Conservation (phyloP, 2,329 filamentous ascomycete genomes). For the Chrysosporium queenslandicum region DNA sequence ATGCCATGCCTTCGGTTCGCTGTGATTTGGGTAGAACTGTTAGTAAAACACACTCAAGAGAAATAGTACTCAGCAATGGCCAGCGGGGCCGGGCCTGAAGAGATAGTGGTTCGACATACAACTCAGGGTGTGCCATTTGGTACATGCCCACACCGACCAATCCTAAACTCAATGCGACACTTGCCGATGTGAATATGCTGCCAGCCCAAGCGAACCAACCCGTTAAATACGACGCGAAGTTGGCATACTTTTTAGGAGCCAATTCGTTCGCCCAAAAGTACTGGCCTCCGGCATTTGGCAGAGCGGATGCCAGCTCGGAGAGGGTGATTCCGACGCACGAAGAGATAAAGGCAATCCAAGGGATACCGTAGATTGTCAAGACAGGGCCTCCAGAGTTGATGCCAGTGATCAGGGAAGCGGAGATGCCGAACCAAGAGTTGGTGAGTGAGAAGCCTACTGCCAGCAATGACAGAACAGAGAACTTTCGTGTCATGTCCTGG, state of each 20-base stretch:
- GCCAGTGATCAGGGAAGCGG: slow-evolving; percentile 40
- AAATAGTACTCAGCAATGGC: slow-evolving; percentile 7
- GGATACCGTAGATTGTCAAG: slow-evolving; percentile 43
- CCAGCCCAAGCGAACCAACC: slow-evolving; percentile 48
- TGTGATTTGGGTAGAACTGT: slow-evolving; percentile 16
- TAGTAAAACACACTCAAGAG: neutral
- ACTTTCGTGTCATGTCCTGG: slow-evolving; percentile 41
- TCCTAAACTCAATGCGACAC: slow-evolving; percentile 42
- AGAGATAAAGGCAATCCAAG: slow-evolving; percentile 39
- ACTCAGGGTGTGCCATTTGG: slow-evolving; percentile 43
- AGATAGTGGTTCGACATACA: slow-evolving; percentile 33
- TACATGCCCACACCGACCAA: slow-evolving; percentile 44
- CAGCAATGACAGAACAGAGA: slow-evolving; percentile 41
- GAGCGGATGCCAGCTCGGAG: slow-evolving; percentile 40
- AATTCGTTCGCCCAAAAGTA: slow-evolving; percentile 45
- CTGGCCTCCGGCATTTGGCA: slow-evolving; percentile 44
- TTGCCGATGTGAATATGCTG: slow-evolving; percentile 45
- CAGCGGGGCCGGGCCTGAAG: neutral
- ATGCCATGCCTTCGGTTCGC: slow-evolving; percentile 29
- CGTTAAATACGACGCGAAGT: slow-evolving; percentile 40
- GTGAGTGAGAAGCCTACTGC: slow-evolving; percentile 45
- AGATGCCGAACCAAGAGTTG: slow-evolving; percentile 45
- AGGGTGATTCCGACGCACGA: slow-evolving; percentile 39
- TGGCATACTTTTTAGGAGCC: slow-evolving; percentile 38
- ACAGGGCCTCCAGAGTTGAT: slow-evolving; percentile 43